Base-by-base conservation (phyloP, 805 yeast species). In the Sugiyamaella valdiviana region DNA sequence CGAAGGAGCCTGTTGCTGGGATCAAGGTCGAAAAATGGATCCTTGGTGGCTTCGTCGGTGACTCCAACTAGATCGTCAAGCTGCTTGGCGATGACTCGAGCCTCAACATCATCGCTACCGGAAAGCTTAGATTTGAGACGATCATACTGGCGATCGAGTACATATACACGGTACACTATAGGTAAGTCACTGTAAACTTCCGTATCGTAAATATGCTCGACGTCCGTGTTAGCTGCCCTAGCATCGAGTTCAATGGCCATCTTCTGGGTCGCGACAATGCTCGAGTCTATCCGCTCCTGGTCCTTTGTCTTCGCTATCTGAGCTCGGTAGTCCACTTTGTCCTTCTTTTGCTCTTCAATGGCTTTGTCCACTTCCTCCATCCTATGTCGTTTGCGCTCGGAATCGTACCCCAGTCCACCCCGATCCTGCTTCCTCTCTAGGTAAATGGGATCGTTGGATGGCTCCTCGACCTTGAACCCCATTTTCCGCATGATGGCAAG, bases 401-500 rank as follows among this genome's bases (percentile, higher is more conserved):
- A 23, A 12, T 48, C 48, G 36, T 47, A 23, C 38, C 59, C 53
- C 41, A 51, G 38, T 29, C 56, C 49, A 19, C 39, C 35, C 20
- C 62, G 42, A 23, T 51, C 51, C 36, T 42, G 16, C 39, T 46
- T 32, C 44, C 47, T 6, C 21, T 35, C 45, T 32, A 43, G 10
- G 10, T 20, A 22, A 7, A 53, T 19, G 10, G 45, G 45, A 42
- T 45, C 48, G 12, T 17, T 41, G 17, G 47, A 26, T 9, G 42
- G 51, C 12, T 57, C 49, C 19, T 45, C 53, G 2, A 71, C 58
- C 46, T 65, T 69, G 57, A 70, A 80, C 0, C 84, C 85, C 84
- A 80, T 79, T 54, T 69, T 74, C 54, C 69, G 66, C 84, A 80
- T 78, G 52, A 79, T 77, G 5, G 68, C 55, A 20, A 76, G 63